Base-by-base conservation (phyloP, 1,139 yeast species). In the Blastobotrys elegans region DNA sequence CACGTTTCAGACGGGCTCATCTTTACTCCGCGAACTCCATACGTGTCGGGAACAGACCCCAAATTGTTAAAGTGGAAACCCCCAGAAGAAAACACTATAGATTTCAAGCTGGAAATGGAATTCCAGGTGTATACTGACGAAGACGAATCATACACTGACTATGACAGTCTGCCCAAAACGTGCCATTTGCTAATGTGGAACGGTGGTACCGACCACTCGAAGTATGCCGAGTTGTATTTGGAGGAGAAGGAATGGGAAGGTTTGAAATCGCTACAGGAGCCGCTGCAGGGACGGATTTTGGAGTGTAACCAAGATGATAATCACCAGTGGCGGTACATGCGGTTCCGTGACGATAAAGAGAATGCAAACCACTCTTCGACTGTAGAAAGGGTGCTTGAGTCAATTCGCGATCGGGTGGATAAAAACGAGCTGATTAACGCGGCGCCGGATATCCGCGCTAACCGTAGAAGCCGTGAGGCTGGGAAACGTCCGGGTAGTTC, bases 1-100 rank as follows among this genome's bases (percentile, higher is more conserved):
- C 97, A 94, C 65, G 85, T 86, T 49, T 83, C 95, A 1, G 99
- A 94, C 68, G 99, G 99, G 1, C 75, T 94, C 34, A 88, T 94
- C 52, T 87, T 88, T 64, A 94, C 99, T 1, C 87, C 96, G 57
- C 86, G 94, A 31, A 79, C 94, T 0, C 95, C 96, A 0, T 94
- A 94, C 66, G 75, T 79, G 3, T 80, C 82, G 55, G 97, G 97
- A 11, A 90, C 97, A 0, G 97, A 92, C 64, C 76, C 79, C 3
- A 79, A 66, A 31, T 66, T 70, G 41, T 69, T 94, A 48, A 94
- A 94, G 66, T 94, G 99, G 99, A 94, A 94, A 60, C 97, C 98
- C 0, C 89, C 95, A 8, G 86, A 87, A 52, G 98, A 92, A 65
- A 94, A 94, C 60, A 83, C 97, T 0, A 77, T 94, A 31, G 99